These are phyloP conservation scores for Backusella morwellensis DNA, from an alignment of 192 early-diverging fungal genomes.

Conservation along the genomic window DNA sequence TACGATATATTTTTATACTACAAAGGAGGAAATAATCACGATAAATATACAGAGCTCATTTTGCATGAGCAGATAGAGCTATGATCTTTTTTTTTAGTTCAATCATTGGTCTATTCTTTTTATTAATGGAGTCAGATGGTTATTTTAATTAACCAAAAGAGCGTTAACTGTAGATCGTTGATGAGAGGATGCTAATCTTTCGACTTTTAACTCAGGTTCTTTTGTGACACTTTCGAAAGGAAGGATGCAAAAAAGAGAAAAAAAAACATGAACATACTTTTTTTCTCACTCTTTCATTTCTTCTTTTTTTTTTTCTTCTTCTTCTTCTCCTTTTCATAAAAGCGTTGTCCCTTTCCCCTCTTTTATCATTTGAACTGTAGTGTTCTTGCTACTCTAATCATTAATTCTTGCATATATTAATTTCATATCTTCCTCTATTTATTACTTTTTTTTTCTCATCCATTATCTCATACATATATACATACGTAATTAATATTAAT, in stretches of 20 bases:
- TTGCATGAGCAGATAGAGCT: neutral
- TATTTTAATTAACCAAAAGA: neutral
- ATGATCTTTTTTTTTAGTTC: neutral
- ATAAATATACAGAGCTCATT: neutral
- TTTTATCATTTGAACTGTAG: neutral
- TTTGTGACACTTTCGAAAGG: neutral
- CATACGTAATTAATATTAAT: neutral
- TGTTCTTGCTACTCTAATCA: neutral
- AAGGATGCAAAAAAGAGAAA: neutral
- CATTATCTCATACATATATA: neutral
- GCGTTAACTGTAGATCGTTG: slow-evolving; percentile 4
- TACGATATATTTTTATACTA: neutral
- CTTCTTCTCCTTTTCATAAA: neutral
- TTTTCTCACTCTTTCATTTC: neutral
- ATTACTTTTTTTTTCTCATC: neutral
- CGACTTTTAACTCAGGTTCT: slow-evolving; percentile 4
- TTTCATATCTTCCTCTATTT: neutral
- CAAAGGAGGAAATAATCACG: neutral
- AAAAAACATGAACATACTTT: neutral
- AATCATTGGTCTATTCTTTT: slow-evolving; percentile 2
- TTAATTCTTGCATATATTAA: neutral
- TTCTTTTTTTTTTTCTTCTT: neutral
- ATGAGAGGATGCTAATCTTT: neutral
- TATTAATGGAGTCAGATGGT: neutral
- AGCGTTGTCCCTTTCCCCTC: neutral